Evolutionary conservation across 352 stramenopile species (phyloP), one percentile per base, ranked within the genome.

Genomic region (Phytophthora uliginosa): DNA sequence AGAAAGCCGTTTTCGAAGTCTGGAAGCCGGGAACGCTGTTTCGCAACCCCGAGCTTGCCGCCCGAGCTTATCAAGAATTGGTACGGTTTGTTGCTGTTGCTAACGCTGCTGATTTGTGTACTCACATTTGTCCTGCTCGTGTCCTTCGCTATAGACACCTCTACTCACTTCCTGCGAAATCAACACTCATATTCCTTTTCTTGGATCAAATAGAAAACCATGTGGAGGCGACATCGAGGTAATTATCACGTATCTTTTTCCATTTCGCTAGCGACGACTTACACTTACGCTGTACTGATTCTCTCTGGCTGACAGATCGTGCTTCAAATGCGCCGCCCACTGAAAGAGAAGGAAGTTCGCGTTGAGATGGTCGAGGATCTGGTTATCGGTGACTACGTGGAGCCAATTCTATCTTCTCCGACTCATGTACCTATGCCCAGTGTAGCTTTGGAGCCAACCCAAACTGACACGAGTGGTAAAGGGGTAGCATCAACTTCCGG

Each of bases 1-100:
- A 93, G 62, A 95, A 95, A 52, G 84, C 83, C 0, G 38, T 83
- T 53, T 93, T 95, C 53, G 89, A 95, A 74, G 84, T 95, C 51
- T 94, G 88, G 83, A 84, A 81, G 2, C 74, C 84, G 0, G 82
- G 74, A 42, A 88, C 85, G 1, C 70, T 94, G 8, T 85, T 94
- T 17, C 77, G 83, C 4, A 92, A 86, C n/a, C 64, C 87, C 13
- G 85, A 95, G 71, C 67, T 93, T 7, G 69, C 95, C 10, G 86
- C 85, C 1, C 75, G 86, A 36, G 82, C 77, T 13, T 93, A 92
- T 66, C 82, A 91, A 61, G 79, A 86, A 74, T 62, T 95, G 83
- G 85, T 92, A 71, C 50, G 68, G 54, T 36, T 55, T 59, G 47
- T 42, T 45, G 45, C 18, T 53, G n/a, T 42, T 47, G 1, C 4